Evolutionary conservation across 2,329 filamentous ascomycete species (phyloP), one percentile per base, ranked within the genome.

Genomic region (Alternaria gaisen): DNA sequence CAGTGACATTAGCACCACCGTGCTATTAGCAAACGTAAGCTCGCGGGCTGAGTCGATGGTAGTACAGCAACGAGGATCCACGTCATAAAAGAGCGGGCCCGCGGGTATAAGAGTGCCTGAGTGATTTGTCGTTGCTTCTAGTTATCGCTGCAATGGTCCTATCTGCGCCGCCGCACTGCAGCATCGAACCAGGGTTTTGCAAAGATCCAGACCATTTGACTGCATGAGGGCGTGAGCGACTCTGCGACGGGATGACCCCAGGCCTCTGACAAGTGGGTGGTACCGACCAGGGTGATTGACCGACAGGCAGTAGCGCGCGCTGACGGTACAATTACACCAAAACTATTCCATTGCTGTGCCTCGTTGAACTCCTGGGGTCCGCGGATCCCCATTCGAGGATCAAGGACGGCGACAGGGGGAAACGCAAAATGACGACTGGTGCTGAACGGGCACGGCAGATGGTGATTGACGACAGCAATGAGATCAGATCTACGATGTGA

Each of bases 281-380:
- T 18, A 42, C 18, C 40, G 42, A 32, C 38, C 36, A 41, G 42
- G 28, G 36, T 41, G 41, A 50, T 30, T n/a, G 48, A 36, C 58
- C 58, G 54, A 48, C 34, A 48, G 28, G 32, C 30, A n/a, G 55
- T 58, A 53, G 54, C 47, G 58, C 41, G 24, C 12, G 58, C 58
- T 53, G 58, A 57, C 58, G 43, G 46, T 28, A 30, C 36, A 60
- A 60, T 58, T 60, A 48, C 46, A 53, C 53, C 47, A 44, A 60
- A 44, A 26, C 34, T n/a, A 36, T 32, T 43, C 36, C 52, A 14
- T n/a, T 12, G 16, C 16, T 32, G 38, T 41, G 51, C 38, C 40
- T 43, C 41, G 18, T 44, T 24, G 51, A 38, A 53, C 41, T 24
- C 20, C 12, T 38, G 30, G 34, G 46, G 46, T 18, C 24, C 34